Evolutionary conservation across 371 early-diverging fungal species (phyloP), one percentile per base, ranked within the genome.

Genomic region (Lichtheimia corymbifera): DNA sequence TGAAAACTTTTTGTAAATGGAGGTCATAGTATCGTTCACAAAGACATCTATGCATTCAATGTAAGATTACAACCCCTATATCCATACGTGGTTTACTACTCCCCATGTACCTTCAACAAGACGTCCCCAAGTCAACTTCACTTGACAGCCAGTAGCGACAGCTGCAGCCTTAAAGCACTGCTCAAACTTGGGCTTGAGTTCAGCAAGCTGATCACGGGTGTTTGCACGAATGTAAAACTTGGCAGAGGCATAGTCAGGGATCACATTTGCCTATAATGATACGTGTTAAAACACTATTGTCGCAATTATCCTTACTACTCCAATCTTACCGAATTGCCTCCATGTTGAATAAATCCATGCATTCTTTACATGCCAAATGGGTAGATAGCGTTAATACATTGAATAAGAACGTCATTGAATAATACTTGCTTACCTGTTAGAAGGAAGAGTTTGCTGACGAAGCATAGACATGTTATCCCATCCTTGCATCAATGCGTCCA

Each of bases 291-390:
- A 35, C 1, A 43, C 15, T 9, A 0, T 9, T 9, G 35, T 11
- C 9, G 0, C 35, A 11, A 1, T 35, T 35, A 35, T 6, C 35
- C 3, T 13, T 17, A 53, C n/a, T 14, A 9, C n/a, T 67, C 65
- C 59, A 1, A 35, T 9, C 87, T 88, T 70, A 85, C 70, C 0
- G 85, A 80, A 44, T 83, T 70, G 18, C 91, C 90, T 41, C 88
- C 91, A 41, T 86, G 64, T 13, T 73, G 81, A 58, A 92, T 90
- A 51, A 93, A 83, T 50, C 89, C 91, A 58, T 93, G 93, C 25
- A 91, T 71, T 55, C 90, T 76, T 62, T 14, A 25, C 6, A 35
- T 35, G 2, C 11, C 35, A 35, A 9, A 35, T 9, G 13, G 50
- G 15, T 49, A 25, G 5, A 44, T 49, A 1, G n/a, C n/a, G 28